Conservation (phyloP, 495 filamentous ascomycete species). For the Elasticomyces elasticus region DNA sequence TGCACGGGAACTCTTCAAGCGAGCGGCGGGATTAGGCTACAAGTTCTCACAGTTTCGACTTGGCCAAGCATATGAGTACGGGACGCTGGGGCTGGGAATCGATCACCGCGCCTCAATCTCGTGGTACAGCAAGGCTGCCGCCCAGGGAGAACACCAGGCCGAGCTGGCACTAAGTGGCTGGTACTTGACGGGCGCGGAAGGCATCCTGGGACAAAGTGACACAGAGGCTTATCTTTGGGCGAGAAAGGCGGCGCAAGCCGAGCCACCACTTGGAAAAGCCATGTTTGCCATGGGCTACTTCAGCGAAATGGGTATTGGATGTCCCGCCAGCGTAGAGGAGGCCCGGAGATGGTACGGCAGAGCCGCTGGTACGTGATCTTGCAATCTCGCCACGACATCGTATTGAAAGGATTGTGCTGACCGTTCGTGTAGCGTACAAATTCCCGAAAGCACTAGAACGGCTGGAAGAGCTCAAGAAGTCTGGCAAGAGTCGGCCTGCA, state of each 20-base stretch:
- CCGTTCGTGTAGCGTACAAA: constrained; percentile 58
- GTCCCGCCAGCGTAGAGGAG: constrained; percentile 74
- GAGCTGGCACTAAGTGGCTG: constrained; percentile 89
- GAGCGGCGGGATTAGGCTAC: constrained; percentile 86
- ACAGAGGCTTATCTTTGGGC: constrained; percentile 98
- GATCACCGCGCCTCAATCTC: constrained; percentile 75
- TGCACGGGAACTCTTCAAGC: constrained; percentile 65
- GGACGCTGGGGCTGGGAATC: constrained; percentile 67
- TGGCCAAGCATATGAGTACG: constrained; percentile 82
- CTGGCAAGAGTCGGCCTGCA: constrained; percentile 43
- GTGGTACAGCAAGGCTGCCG: constrained; percentile 87
- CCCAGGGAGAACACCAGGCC: constrained; percentile 88
- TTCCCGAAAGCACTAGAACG: constrained; percentile 87
- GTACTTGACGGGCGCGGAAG: constrained; percentile 88
- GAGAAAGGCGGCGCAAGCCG: constrained; percentile 75
- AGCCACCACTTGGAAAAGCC: constrained; percentile 65
- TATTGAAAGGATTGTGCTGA: background rate
- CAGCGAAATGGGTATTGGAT: constrained; percentile 91
- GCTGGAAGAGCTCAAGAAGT: constrained; percentile 80
- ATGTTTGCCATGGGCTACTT: constrained; percentile 98
- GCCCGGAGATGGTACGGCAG: constrained; percentile 98
- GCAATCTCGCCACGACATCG: background rate
- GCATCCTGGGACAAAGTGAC: constrained; percentile 81
- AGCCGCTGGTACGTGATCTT: constrained; percentile 71
- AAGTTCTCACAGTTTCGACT: constrained; percentile 90